Conservation (phyloP, 371 early-diverging fungal species). For the Nematocida sp. region DNA sequence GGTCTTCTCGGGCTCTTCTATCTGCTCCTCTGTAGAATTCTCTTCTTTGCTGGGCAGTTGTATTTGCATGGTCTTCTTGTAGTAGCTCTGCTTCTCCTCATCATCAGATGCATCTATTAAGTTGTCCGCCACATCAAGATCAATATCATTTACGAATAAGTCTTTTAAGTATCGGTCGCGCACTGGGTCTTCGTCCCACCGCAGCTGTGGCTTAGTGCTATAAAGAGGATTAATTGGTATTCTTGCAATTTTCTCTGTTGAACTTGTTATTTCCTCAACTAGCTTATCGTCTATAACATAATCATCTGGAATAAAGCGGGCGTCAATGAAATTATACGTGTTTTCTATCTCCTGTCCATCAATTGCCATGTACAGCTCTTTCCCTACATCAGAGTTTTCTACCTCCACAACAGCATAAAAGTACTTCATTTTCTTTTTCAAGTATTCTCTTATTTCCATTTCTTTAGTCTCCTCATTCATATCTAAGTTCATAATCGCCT, state of each 20-base stretch:
- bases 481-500: constrained; percentile 76
- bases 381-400: constrained; percentile 79
- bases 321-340: constrained; percentile 84
- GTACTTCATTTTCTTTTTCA: constrained; percentile 81
- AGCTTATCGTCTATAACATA: constrained; percentile 77
- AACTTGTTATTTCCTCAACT: constrained; percentile 6
- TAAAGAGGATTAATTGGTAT: constrained; percentile 83
- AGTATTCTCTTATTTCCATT: constrained; percentile 80
- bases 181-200: constrained; percentile 82
- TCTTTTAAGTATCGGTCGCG: constrained; percentile 34
- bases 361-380: constrained; percentile 76
- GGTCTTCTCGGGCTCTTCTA: not conserved
- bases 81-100: constrained; percentile 43
- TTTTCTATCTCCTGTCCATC: constrained; percentile 89
- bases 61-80: constrained; percentile 14
- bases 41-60: not conserved
- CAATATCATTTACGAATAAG: constrained; percentile 28
- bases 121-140: constrained; percentile 33
- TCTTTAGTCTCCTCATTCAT: constrained; percentile 78
- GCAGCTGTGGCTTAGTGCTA: constrained; percentile 82
- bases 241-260: constrained; percentile 60
- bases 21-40: not conserved
- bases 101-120: constrained; percentile 50
- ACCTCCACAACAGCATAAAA: constrained; percentile 89
- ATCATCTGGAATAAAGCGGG: constrained; percentile 88